These are phyloP conservation scores for Sugiyamaella neomexicana DNA, from an alignment of 1,139 yeast genomes.

Conservation along the genomic window DNA sequence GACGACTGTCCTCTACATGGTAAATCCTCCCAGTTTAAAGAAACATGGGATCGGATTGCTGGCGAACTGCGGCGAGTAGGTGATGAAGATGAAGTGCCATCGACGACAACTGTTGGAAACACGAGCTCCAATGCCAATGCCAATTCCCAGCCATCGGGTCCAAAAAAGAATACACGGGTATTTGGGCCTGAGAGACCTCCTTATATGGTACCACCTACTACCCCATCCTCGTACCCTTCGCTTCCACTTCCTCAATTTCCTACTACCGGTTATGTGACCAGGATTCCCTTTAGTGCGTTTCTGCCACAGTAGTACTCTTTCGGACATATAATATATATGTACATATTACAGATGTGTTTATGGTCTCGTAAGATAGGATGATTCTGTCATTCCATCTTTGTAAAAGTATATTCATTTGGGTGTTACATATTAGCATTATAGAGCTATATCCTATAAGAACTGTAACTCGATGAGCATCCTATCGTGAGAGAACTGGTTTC, in stretches of 20 bases:
- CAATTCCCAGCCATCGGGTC: neutral
- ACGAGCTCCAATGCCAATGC: neutral
- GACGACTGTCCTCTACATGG: constrained; percentile 14
- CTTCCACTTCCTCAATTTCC: too few relatives aligned
- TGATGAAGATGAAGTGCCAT: neutral
- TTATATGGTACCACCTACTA: constrained; percentile 17
- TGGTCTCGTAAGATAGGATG: neutral
- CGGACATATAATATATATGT: neutral
- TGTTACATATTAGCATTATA: too few relatives aligned
- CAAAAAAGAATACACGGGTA: constrained; percentile 20
- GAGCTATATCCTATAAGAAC: too few relatives aligned
- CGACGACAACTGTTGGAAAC: neutral
- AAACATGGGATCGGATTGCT: neutral
- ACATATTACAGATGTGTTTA: too few relatives aligned
- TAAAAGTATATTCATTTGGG: too few relatives aligned
- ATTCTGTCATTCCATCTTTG: too few relatives aligned
- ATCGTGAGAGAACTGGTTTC: too few relatives aligned
- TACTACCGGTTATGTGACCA: neutral
- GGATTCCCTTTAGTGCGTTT: neutral
- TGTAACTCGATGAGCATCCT: too few relatives aligned
- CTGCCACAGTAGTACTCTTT: neutral
- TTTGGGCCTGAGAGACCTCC: constrained; percentile 32
- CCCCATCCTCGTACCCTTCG: neutral
- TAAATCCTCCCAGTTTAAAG: neutral
- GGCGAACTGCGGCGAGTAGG: neutral